Percentiles rank a stretch among this genome's conserved stretches.
Conservation (phyloP, 2,329 filamentous ascomycete genomes). For the Aspergillus neoniger region DNA sequence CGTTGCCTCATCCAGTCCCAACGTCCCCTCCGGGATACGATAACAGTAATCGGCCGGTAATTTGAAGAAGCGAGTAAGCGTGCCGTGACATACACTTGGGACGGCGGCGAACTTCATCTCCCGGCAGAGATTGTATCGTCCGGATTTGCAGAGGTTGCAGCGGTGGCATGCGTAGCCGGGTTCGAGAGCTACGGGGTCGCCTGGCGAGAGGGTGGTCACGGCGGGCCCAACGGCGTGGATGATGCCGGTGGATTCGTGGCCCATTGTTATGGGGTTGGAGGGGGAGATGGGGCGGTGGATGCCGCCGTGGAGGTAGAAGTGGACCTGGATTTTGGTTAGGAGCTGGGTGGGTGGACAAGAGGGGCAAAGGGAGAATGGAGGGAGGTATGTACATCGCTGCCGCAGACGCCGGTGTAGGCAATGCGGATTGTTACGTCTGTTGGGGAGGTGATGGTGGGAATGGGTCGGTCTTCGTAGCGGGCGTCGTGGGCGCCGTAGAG, state of each 20-base stretch:
- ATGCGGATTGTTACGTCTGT: slow-evolving; percentile 49
- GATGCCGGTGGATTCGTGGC: slow-evolving; percentile 38
- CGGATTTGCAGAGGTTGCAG: slow-evolving; percentile 40
- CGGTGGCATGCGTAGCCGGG: slow-evolving; percentile 38
- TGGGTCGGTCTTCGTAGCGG: slow-evolving; percentile 40
- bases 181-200: slow-evolving; percentile 40
- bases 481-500: slow-evolving; percentile 44
- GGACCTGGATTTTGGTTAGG: slow-evolving; percentile 28
- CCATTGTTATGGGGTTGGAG: slow-evolving; percentile 32
- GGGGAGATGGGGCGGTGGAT: slow-evolving; percentile 33
- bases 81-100: slow-evolving; percentile 42
- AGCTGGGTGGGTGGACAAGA: background rate
- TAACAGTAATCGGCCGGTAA: slow-evolving; percentile 44
- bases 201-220: slow-evolving; percentile 27
- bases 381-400: slow-evolving; percentile 35
- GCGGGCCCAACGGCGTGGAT: slow-evolving; percentile 28
- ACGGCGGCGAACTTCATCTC: slow-evolving; percentile 45
- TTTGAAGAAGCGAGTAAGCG: slow-evolving; percentile 40
- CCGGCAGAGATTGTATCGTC: slow-evolving; percentile 46
- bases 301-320: slow-evolving; percentile 44
- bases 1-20: slow-evolving; percentile 47
- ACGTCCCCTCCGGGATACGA: slow-evolving; percentile 34
- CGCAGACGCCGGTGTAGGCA: slow-evolving; percentile 48
- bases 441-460: slow-evolving; percentile 38
- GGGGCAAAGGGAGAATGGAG: background rate